Evolutionary conservation across 1,284 basidiomycete species (phyloP).

Genomic region (Irpex lacteus): DNA sequence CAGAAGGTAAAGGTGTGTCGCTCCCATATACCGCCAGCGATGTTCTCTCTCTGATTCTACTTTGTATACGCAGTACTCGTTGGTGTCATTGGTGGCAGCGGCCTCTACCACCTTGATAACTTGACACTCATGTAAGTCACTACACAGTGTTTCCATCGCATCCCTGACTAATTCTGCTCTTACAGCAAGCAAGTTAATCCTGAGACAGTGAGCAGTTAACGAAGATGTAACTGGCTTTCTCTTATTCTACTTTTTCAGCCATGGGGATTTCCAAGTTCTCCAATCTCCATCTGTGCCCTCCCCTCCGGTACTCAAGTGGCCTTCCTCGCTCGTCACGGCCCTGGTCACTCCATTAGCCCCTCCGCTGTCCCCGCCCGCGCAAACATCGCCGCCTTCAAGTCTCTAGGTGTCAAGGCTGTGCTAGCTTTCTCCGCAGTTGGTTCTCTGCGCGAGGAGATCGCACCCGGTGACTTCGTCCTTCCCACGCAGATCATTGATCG

Average conservation of each 20-base stretch:
- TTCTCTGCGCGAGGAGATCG: constrained; percentile 91
- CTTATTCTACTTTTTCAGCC: constrained; percentile 50
- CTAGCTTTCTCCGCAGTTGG: constrained; percentile 97
- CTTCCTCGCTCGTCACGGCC: constrained; percentile 91
- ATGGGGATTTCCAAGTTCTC: constrained; percentile 92
- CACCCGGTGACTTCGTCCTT: constrained; percentile 87
- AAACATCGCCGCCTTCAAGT: constrained; percentile 95
- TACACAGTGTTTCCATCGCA: not conserved
- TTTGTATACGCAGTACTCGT: constrained; percentile 53
- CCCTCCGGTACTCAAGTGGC: constrained; percentile 80
- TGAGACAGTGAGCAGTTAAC: constrained; percentile 51
- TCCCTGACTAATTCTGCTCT: not conserved
- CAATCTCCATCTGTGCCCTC: constrained; percentile 84
- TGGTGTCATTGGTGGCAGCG: constrained; percentile 83
- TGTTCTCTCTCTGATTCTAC: not conserved
- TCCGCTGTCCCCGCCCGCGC: constrained; percentile 82
- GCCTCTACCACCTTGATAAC: constrained; percentile 87
- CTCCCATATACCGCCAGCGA: not conserved
- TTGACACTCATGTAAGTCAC: constrained; percentile 70
- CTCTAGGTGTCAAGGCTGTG: constrained; percentile 85
- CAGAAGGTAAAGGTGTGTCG: constrained; percentile 13
- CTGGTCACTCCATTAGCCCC: constrained; percentile 72
- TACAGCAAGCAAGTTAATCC: constrained; percentile 58
- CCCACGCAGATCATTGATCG: constrained; percentile 96
- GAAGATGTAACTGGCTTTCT: not conserved